Percentiles rank a stretch among this genome's conserved stretches.
Evolutionary conservation across 768 basidiomycete genomes (phyloP).

Genomic region (Paxillus rubicundulus): DNA sequence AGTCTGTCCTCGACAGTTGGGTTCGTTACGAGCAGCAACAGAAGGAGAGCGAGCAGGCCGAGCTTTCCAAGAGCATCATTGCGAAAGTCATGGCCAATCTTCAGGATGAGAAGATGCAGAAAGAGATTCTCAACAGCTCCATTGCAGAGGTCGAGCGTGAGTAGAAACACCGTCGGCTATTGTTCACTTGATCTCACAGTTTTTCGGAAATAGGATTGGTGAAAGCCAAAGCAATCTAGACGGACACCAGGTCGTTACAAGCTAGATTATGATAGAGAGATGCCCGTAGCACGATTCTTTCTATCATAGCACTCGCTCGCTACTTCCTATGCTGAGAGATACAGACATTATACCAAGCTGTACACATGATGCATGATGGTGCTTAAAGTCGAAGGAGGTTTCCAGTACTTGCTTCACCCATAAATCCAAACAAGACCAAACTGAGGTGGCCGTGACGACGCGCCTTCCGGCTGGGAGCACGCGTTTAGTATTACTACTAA

Average conservation of each 20-base stretch:
- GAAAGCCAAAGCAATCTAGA: slow-evolving; percentile 87
- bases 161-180: slow-evolving; percentile 34
- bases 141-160: slow-evolving; percentile 90
- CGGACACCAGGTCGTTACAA: slow-evolving; percentile 10
- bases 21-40: slow-evolving; percentile 95
- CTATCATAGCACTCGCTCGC: background rate
- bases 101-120: slow-evolving; percentile 86
- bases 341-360: no score
- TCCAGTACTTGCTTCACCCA: slow-evolving; percentile 8
- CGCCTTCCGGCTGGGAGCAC: slow-evolving; percentile 18
- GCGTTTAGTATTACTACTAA: slow-evolving; percentile 16
- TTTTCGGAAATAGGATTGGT: slow-evolving; percentile 64
- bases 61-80: slow-evolving; percentile 85
- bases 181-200: background rate
- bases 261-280: slow-evolving; percentile 30
- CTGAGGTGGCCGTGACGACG: slow-evolving; percentile 29
- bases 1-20: slow-evolving; percentile 95
- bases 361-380: no score
- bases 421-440: slow-evolving; percentile 23
- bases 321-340: background rate
- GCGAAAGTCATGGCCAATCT: slow-evolving; percentile 81
- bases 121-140: slow-evolving; percentile 74
- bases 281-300: slow-evolving; percentile 5
- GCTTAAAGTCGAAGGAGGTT: no score
- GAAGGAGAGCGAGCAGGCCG: slow-evolving; percentile 95